These are phyloP conservation scores for Isoetes engelmannii DNA, from an alignment of 83 land plant species.

Conservation along the genomic window DNA sequence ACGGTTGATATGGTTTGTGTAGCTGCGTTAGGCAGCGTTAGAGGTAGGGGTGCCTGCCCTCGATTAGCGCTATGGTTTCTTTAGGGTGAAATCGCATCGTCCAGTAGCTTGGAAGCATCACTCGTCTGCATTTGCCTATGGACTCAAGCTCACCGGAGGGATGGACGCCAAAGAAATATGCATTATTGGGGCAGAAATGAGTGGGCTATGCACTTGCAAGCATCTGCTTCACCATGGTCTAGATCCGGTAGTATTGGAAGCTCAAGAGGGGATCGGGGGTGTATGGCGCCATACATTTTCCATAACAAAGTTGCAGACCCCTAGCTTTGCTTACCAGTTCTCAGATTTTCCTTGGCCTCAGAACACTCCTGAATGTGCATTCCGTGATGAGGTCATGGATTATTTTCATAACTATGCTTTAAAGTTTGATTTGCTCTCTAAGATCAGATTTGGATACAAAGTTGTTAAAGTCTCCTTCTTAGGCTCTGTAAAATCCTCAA, in stretches of 20 bases:
- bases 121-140: no score
- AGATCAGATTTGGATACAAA: constrained; percentile 16
- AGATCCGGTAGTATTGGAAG: constrained; percentile 9
- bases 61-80: no score
- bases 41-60: no score
- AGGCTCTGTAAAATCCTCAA: no score
- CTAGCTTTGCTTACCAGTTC: constrained; percentile 16
- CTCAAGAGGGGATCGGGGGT: constrained; percentile 7
- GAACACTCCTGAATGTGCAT: constrained; percentile 1
- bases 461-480: neutral
- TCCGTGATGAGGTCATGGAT: constrained; percentile 16
- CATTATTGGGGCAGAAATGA: no score
- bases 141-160: no score
- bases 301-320: constrained; percentile 21
- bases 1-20: no score
- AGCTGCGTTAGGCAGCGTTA: no score
- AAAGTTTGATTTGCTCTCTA: constrained; percentile 8
- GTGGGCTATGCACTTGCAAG: no score
- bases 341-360: constrained; percentile 22
- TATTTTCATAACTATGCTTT: constrained; percentile 20
- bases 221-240: constrained; percentile 10
- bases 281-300: constrained; percentile 15
- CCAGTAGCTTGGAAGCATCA: no score
- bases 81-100: no score
- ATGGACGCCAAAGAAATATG: no score